phyloP scores from a whole-genome alignment of 1,284 basidiomycete genomes.

The Pyrrhoderma lamaoense region DNA sequence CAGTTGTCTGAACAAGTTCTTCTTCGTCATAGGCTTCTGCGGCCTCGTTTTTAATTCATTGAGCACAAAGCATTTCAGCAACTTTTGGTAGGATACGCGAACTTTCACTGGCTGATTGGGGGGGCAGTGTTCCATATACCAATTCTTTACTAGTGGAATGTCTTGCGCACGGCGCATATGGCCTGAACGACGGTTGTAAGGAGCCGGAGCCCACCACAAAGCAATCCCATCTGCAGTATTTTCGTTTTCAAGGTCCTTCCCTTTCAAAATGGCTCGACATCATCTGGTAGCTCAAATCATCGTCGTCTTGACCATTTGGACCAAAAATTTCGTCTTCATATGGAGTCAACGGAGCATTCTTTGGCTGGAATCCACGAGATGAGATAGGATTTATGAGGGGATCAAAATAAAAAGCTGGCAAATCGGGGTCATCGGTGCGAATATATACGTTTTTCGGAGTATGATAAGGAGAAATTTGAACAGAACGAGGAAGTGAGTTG shows the following conservation, averaged over 20 bases:
- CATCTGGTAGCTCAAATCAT: slow-evolving; percentile 82
- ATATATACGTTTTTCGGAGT: slow-evolving; percentile 97
- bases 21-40: slow-evolving; percentile 97
- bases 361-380: slow-evolving; percentile 74
- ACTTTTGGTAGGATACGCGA: slow-evolving; percentile 98
- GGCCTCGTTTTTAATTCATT: slow-evolving; percentile 87
- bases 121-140: slow-evolving; percentile 98
- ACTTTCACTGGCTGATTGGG: slow-evolving; percentile 96
- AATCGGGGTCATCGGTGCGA: slow-evolving; percentile 96
- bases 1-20: slow-evolving; percentile 91
- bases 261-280: slow-evolving; percentile 77
- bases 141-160: slow-evolving; percentile 92
- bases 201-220: slow-evolving; percentile 98
- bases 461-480: slow-evolving; percentile 90
- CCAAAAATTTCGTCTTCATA: slow-evolving; percentile 94
- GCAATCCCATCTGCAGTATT: slow-evolving; percentile 95
- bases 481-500: slow-evolving; percentile 95
- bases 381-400: slow-evolving; percentile 97
- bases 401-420: slow-evolving; percentile 99
- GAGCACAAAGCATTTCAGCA: slow-evolving; percentile 93
- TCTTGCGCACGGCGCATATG: slow-evolving; percentile 93
- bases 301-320: slow-evolving; percentile 74
- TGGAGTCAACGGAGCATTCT: slow-evolving; percentile 75
- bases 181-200: slow-evolving; percentile 90
- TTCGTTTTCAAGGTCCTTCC: slow-evolving; percentile 81